Percentiles rank a stretch among this genome's conserved stretches.
These are phyloP conservation scores for Raddia distichophylla DNA, from an alignment of 176 grass and related monocot species.

Conservation along the genomic window DNA sequence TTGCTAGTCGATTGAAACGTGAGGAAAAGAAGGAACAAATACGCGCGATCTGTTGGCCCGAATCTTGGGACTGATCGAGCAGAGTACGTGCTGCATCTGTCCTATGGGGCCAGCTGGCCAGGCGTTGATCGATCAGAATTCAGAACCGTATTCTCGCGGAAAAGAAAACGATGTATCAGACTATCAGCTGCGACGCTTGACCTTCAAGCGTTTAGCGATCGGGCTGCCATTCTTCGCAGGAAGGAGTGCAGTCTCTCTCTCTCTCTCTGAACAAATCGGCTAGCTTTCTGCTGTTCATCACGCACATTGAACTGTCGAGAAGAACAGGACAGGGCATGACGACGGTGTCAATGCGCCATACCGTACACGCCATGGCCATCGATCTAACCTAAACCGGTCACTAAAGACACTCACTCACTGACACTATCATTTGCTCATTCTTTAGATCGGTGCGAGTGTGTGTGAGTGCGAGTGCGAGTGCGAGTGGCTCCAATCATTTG, in stretches of 20 bases:
- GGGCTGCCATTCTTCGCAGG: neutral
- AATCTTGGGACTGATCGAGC: neutral
- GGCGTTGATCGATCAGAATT: neutral
- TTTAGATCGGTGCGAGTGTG: neutral
- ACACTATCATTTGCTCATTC: neutral
- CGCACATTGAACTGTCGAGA: neutral
- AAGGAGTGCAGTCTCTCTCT: too few relatives aligned
- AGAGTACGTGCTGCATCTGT: slow-evolving; percentile 8
- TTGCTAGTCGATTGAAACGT: neutral
- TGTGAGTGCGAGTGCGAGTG: too few relatives aligned
- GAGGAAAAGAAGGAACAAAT: neutral
- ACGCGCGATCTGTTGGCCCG: neutral
- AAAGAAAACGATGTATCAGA: slow-evolving; percentile 37
- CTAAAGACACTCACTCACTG: neutral
- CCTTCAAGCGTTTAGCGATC: neutral
- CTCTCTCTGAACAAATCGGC: too few relatives aligned
- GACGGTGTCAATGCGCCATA: neutral
- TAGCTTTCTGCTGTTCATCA: too few relatives aligned
- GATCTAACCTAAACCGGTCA: neutral
- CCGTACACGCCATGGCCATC: neutral
- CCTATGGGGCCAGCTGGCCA: neutral
- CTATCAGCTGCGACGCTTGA: slow-evolving; percentile 34
- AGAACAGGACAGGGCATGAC: neutral
- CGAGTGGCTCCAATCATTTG: slow-evolving; percentile 5
- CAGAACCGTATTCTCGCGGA: slow-evolving; percentile 27